These are phyloP conservation scores for Scytalidium sp. DNA, from an alignment of 2,329 filamentous ascomycete genomes.

Conservation along the genomic window DNA sequence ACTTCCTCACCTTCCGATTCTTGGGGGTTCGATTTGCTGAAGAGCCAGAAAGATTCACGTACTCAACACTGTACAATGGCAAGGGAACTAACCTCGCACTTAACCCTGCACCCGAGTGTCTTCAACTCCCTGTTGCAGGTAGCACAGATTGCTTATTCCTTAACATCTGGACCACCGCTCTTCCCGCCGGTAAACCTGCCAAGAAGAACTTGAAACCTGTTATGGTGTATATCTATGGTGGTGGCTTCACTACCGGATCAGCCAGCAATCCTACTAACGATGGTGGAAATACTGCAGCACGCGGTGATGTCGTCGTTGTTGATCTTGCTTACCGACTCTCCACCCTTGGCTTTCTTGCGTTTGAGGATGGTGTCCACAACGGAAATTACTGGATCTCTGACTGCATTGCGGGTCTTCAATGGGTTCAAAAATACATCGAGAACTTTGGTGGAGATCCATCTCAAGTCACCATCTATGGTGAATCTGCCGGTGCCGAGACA, in stretches of 20 bases:
- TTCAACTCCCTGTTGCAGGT: conserved; percentile 35
- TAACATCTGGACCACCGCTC: conserved; percentile 52
- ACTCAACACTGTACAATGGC: conserved; percentile 42
- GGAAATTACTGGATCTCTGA: conserved; percentile 43
- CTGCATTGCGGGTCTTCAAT: conserved; percentile 30
- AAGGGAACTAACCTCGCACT: conserved; percentile 39
- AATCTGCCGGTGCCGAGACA: conserved; percentile 41
- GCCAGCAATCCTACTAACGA: conserved; percentile 17
- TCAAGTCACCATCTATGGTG: conserved; percentile 36
- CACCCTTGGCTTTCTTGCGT: conserved; percentile 41
- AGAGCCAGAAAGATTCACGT: conserved; percentile 18
- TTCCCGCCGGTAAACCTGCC: conserved; percentile 3
- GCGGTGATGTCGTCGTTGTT: conserved; percentile 20
- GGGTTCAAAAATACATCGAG: conserved; percentile 30
- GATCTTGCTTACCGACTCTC: conserved; percentile 42
- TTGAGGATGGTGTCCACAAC: conserved; percentile 40
- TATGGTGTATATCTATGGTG: conserved; percentile 23
- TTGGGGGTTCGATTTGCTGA: conserved; percentile 20
- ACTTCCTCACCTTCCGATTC: conserved; percentile 43
- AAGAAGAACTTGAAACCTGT: conserved; percentile 27
- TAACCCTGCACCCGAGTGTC: conserved; percentile 40
- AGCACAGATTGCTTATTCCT: conserved; percentile 53
- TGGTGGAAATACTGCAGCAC: conserved; percentile 17
- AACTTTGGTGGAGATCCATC: conserved; percentile 33
- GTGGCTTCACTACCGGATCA: conserved; percentile 28